Evolutionary conservation across 768 basidiomycete species (phyloP), one percentile per base, ranked within the genome.

Genomic region (Hydnum rufescens): DNA sequence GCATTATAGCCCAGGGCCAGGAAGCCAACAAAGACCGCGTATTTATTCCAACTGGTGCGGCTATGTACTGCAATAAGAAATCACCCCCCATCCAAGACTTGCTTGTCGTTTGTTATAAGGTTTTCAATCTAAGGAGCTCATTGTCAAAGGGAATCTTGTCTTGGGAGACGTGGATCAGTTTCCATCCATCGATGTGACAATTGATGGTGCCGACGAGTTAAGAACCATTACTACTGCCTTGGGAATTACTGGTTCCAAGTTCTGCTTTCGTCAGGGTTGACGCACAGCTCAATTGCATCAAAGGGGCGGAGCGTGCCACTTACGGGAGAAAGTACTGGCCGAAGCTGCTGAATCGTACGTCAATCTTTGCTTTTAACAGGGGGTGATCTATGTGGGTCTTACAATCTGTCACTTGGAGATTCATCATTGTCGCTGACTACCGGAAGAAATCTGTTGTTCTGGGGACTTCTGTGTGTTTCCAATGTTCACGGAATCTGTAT

Each of bases 291-390:
- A 92, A 97, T 66, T 84, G 84, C 56, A 92, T 99, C 68, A 97
- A 99, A 67, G 93, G 87, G 93, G 93, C 53, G 93, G 93, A 2
- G 93, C 89, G 1, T 96, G 93, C 64, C 95, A 97, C 58, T 68
- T 97, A 31, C 76, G 92, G 28, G 95, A 99, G 68, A 99, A 99
- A 65, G 90, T 99, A 4, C 74, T 99, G 13, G 95, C 95, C 1
- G 95, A 99, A 64, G 92, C 90, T 30, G 95, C 95, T 6, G 73
- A 74, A 55, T 88, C 82, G 77, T 86, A 53, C 54, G 78, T 57
- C 3, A 1, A 5, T 43, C 25, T n/a, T n/a, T n/a, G n/a, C n/a
- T n/a, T n/a, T n/a, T n/a, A n/a, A n/a, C n/a, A n/a, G n/a, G n/a
- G n/a, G 19, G 26, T 28, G n/a, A 30, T 26, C 22, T 13, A 26